A percentile compares a stretch with the other conserved stretches of the same genome.
These are phyloP conservation scores for Geosmithia morbida DNA, from an alignment of 2,329 filamentous ascomycete genomes.

Conservation along the genomic window DNA sequence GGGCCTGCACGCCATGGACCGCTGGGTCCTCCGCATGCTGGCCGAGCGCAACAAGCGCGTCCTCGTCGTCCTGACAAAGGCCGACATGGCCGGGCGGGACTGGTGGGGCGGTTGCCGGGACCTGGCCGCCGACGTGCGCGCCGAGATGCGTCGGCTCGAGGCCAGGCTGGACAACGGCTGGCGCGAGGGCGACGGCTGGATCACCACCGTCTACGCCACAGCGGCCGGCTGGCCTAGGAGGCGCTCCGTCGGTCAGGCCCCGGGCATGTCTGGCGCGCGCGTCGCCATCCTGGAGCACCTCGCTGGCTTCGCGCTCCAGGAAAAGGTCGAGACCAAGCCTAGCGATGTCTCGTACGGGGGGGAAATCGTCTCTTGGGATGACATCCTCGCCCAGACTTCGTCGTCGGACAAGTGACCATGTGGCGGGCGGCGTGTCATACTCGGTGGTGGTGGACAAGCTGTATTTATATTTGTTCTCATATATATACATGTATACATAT, in stretches of 20 bases:
- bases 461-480: background rate
- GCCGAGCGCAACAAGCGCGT: constrained; percentile 28
- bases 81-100: constrained; percentile 28
- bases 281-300: constrained; percentile 21
- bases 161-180: constrained; percentile 11
- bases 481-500: background rate
- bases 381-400: constrained; percentile 9
- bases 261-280: constrained; percentile 23
- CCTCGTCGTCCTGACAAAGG: constrained; percentile 39
- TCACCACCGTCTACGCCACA: constrained; percentile 17
- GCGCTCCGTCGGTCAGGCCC: constrained; percentile 16
- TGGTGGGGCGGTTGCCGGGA: constrained; percentile 13
- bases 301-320: constrained; percentile 17
- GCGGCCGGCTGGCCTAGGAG: constrained; percentile 19
- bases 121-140: constrained; percentile 12
- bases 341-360: constrained; percentile 20
- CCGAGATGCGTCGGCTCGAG: constrained; percentile 14
- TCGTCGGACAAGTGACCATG: background rate
- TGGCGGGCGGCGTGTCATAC: too few relatives aligned
- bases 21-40: constrained; percentile 30
- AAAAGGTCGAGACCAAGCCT: constrained; percentile 16
- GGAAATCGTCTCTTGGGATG: constrained; percentile 21
- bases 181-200: constrained; percentile 13
- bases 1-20: constrained; percentile 32
- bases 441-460: background rate